Evolutionary conservation across 2,329 filamentous ascomycete genomes (phyloP).

Genomic region (Coniochaeta sp.): DNA sequence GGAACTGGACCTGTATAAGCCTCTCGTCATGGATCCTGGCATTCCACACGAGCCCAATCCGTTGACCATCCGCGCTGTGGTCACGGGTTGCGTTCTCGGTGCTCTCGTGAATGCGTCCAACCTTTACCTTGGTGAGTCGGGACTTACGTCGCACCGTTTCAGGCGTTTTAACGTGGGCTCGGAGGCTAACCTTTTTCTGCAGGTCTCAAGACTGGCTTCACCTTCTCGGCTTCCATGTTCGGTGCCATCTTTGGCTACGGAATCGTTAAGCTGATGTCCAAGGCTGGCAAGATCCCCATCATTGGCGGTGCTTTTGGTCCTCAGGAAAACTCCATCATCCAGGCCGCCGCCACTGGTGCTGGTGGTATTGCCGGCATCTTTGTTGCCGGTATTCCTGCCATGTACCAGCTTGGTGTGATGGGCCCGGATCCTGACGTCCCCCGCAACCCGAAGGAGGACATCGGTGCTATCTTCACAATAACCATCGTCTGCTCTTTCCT

Average conservation of each 20-base stretch:
- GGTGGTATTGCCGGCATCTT: slow-evolving; percentile 47
- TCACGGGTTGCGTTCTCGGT: slow-evolving; percentile 44
- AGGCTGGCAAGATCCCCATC: slow-evolving; percentile 37
- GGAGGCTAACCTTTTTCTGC: slow-evolving; percentile 3
- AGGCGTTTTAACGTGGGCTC: not conserved
- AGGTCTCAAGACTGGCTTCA: slow-evolving; percentile 39
- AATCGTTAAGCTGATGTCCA: slow-evolving; percentile 40
- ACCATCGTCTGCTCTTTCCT: slow-evolving; percentile 45
- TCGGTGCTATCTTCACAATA: slow-evolving; percentile 39
- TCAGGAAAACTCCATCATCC: slow-evolving; percentile 49
- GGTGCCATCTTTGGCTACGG: slow-evolving; percentile 48
- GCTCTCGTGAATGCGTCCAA: slow-evolving; percentile 50
- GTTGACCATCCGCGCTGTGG: slow-evolving; percentile 42
- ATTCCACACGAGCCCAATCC: slow-evolving; percentile 29
- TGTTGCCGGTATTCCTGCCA: slow-evolving; percentile 45
- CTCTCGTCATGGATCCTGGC: slow-evolving; percentile 25
- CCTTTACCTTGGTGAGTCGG: slow-evolving; percentile 45
- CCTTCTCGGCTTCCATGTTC: slow-evolving; percentile 35
- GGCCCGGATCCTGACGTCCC: slow-evolving; percentile 13
- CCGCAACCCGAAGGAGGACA: slow-evolving; percentile 35
- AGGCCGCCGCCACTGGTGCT: slow-evolving; percentile 46
- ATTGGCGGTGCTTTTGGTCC: slow-evolving; percentile 47
- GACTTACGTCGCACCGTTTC: no score
- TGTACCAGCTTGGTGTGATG: slow-evolving; percentile 44
- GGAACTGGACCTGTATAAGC: slow-evolving; percentile 30